A percentile compares a stretch with the other conserved stretches of the same genome.
These are phyloP conservation scores for Botrytis cinerea DNA, from an alignment of 2,329 filamentous ascomycete species.

Conservation along the genomic window DNA sequence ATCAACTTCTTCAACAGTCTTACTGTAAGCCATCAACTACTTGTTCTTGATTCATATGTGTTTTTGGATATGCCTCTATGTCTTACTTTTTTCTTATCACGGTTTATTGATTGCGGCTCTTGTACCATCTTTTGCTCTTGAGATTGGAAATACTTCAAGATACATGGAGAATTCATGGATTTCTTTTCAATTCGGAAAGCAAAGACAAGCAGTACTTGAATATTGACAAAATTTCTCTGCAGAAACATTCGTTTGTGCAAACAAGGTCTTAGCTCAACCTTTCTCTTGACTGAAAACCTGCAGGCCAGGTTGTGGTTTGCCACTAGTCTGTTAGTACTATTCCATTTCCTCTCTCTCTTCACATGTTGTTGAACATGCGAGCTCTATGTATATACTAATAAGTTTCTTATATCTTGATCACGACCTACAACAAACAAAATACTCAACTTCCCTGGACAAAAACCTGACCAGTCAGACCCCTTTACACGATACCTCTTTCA, in stretches of 20 bases:
- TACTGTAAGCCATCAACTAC: background rate
- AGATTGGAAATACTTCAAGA: background rate
- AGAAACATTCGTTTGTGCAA: background rate
- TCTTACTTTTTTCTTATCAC: background rate
- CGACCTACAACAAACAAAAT: background rate
- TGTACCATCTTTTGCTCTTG: background rate
- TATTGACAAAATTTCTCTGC: too few species aligned
- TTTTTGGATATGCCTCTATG: too few species aligned
- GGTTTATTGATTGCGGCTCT: background rate
- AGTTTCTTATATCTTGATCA: background rate
- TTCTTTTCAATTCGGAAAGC: rapidly evolving
- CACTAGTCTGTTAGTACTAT: background rate
- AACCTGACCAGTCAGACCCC: background rate
- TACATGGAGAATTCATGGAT: too few species aligned
- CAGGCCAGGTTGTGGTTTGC: background rate
- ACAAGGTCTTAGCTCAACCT: background rate
- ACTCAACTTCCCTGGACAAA: background rate
- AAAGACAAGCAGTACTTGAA: too few species aligned
- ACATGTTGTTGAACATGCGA: background rate
- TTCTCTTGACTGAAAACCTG: background rate
- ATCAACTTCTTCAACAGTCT: rapidly evolving
- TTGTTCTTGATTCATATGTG: too few species aligned
- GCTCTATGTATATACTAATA: background rate
- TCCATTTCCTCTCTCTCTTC: background rate
- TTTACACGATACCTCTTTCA: background rate